Conservation (phyloP, 345 rosid genomes). For the Noccaea bulbosa region DNA sequence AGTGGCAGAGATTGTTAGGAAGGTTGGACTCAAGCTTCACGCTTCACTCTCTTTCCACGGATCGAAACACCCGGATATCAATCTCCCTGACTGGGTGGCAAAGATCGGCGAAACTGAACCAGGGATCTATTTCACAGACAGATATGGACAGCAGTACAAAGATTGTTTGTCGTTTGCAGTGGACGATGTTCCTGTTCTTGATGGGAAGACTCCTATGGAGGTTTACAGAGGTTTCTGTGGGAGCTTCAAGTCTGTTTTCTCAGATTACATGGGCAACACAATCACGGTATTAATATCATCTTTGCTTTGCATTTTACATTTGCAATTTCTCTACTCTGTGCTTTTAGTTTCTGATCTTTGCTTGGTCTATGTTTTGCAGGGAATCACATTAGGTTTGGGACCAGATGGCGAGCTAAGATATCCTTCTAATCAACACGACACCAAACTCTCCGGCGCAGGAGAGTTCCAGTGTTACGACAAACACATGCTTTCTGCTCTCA, state of each 20-base stretch:
- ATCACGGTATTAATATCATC: constrained; percentile 52
- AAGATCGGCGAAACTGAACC: constrained; percentile 58
- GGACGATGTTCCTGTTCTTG: constrained; percentile 73
- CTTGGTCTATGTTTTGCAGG: constrained; percentile 52
- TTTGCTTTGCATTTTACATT: constrained; percentile 6
- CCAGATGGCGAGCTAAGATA: constrained; percentile 86
- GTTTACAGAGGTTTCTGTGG: constrained; percentile 72
- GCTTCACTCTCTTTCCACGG: constrained; percentile 79
- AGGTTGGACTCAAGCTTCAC: constrained; percentile 79
- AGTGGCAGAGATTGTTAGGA: constrained; percentile 77
- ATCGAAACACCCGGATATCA: constrained; percentile 47
- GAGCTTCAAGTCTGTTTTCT: constrained; percentile 76
- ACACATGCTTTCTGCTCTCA: constrained; percentile 75
- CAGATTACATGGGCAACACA: constrained; percentile 68
- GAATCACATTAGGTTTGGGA: constrained; percentile 82
- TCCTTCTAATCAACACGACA: constrained; percentile 60
- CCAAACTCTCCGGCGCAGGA: constrained; percentile 51
- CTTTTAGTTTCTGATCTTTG: constrained; percentile 19
- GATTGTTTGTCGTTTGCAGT: constrained; percentile 79
- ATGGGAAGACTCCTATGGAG: constrained; percentile 76
- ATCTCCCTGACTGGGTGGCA: constrained; percentile 80
- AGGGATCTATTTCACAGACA: constrained; percentile 61
- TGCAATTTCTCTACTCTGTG: constrained; percentile 14
- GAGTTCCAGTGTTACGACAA: constrained; percentile 90
- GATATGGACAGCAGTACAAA: constrained; percentile 56